Evolutionary conservation across 2,329 filamentous ascomycete genomes (phyloP), one percentile per base, ranked within the genome.

Genomic region (Elsinoe ampelina): DNA sequence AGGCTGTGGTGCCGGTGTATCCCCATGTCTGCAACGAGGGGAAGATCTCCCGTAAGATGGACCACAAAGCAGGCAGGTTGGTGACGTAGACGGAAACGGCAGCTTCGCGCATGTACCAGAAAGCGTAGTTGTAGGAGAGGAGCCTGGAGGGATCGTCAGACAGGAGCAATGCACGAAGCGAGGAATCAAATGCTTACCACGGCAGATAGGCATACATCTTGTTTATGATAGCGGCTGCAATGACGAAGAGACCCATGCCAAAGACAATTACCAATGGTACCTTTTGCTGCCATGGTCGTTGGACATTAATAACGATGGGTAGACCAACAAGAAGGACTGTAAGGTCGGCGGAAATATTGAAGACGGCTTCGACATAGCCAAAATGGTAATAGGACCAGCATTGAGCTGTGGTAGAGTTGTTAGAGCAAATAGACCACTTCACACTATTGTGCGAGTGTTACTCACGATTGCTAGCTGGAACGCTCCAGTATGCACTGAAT

Each of bases 261-360:
- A 60, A 60, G 47, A 60, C 36, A n/a, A 36, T 41, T n/a, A 60
- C 41, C n/a, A 60, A 12, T 0, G 57, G 57, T 4, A 43, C 57
- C 22, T 60, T 60, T 45, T 62, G 60, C 22, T 54, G 51, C 57
- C 47, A 55, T 6, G 60, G 60, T 13, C 61, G 57, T n/a, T 52
- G 39, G 20, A 59, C 58, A 22, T 41, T 59, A 19, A 48, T 38
- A n/a, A 62, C 20, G 2, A 62, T 42, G 1, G 60, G 60, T 26
- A 62, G 41, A 12, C 58, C 54, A 26, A 61, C 56, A 20, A 59
- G 15, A 7, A 62, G 45, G 47, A 62, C 59, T 35, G 43, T 32
- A 15, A 62, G 26, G 43, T 62, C 60, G 6, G 59, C 54, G 26
- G 57, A 59, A 50, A 62, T 58, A 43, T 62, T 61, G 59, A 62